Base-by-base conservation (phyloP, 176 grass and related monocot genomes). In the Oryza glaberrima region DNA sequence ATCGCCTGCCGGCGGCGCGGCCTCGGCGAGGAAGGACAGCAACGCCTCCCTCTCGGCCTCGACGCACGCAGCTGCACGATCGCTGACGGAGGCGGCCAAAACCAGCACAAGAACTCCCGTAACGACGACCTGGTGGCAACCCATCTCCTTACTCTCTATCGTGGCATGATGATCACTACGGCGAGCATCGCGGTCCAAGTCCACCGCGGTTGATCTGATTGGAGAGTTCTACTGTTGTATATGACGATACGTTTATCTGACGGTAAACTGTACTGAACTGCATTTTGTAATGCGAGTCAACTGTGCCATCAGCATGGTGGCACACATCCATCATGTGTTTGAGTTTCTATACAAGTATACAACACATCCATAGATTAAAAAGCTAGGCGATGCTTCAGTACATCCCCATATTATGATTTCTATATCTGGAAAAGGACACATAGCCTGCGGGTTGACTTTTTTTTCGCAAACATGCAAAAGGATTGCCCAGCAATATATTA, bases 11-110 rank as follows among this genome's bases (percentile, higher is more conserved):
- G 0, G 46, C 44, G 73, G 81, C 61, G 86, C 68, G 72, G 88
- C 77, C 4, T 17, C 82, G 12, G 67, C 66, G 82, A 88, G 82
- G 67, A 91, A 82, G 45, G 86, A 69, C 56, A 77, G 86, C 63
- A 91, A 17, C 10, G 67, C 86, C 19, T 49, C 46, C 86, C 82
- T 85, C 71, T 91, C 90, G 77, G n/a, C 28, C 60, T 56, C 46
- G 11, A 40, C 32, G 82, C 86, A 91, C 28, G 90, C 82, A 38
- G 12, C 67, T 45, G 78, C 78, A 73, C 28, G 40, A 20, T 7
- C 30, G 43, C 85, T 6, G 28, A 46, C n/a, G 11, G 43, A 26
- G 16, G 19, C 9, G 34, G 63, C 4, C n/a, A 64, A n/a, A 19
- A 40, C 3, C 0, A 69, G 1, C 3, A 67, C 8, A 7, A 65